A percentile compares a stretch with the other conserved stretches of the same genome.
Conservation (phyloP, 2,329 filamentous ascomycete genomes). For the Clarireedia sp. region DNA sequence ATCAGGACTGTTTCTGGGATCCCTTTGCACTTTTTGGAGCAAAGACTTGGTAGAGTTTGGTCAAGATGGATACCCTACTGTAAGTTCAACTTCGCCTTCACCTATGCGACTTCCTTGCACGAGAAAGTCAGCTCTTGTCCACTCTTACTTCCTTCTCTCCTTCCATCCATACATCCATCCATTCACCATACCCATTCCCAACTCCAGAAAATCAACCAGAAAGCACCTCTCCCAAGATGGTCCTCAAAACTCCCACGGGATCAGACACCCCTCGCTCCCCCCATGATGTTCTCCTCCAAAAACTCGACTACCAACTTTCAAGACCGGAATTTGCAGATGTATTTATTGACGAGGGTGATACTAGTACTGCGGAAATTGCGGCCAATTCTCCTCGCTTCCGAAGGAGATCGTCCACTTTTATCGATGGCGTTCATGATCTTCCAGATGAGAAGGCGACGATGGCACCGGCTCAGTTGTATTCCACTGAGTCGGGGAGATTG, state of each 20-base stretch:
- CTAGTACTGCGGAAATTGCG: constrained; percentile 73
- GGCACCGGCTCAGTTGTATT: constrained; percentile 95
- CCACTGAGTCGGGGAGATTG: constrained; percentile 90
- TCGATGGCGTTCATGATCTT: constrained; percentile 94
- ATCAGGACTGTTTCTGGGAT: background rate
- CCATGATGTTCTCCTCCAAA: background rate
- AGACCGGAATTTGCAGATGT: background rate
- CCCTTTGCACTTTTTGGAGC: background rate
- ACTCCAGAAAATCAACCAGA: background rate
- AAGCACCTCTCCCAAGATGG: background rate
- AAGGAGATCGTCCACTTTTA: constrained; percentile 89
- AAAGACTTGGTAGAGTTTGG: background rate
- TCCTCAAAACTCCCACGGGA: background rate
- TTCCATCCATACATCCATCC: background rate
- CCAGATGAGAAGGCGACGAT: constrained; percentile 62
- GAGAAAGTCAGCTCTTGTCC: background rate
- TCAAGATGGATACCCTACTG: constrained; percentile 10
- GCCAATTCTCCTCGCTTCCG: constrained; percentile 85
- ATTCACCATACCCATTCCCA: background rate
- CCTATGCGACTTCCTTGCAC: background rate
- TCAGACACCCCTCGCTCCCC: background rate
- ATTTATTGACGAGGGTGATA: background rate
- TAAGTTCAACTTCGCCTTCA: background rate
- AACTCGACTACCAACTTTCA: background rate
- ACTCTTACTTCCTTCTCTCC: background rate